phyloP scores from a whole-genome alignment of 305 asterid genomes.

The Galium porrigens region DNA sequence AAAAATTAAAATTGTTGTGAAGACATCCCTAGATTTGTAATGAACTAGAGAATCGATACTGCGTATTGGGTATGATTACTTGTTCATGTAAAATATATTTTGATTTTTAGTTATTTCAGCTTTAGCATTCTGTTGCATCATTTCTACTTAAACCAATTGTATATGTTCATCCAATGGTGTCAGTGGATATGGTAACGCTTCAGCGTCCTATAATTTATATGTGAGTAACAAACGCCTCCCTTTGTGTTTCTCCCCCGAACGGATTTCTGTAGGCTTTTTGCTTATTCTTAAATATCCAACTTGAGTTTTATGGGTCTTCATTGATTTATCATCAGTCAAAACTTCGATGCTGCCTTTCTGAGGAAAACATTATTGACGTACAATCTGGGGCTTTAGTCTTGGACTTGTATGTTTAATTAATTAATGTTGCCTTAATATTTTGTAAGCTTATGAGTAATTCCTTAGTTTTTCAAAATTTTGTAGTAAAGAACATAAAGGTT shows the following conservation, averaged over 20 bases:
- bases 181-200: background rate
- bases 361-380: background rate
- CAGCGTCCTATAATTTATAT: background rate
- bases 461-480: too few relatives aligned
- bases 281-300: too few relatives aligned
- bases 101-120: background rate
- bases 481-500: too few relatives aligned
- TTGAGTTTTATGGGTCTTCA: background rate
- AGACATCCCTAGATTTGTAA: background rate
- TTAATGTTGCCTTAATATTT: background rate
- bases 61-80: background rate
- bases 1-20: background rate
- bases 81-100: background rate
- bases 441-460: too few relatives aligned
- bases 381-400: too few relatives aligned
- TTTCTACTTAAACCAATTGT: background rate
- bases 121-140: background rate
- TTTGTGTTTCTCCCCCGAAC: too few relatives aligned
- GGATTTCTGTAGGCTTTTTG: too few relatives aligned
- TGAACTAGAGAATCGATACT: background rate
- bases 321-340: background rate
- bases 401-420: background rate
- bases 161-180: background rate
- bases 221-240: background rate
- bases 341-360: background rate